Conservation (phyloP, 2,329 filamentous ascomycete species). For the Bimuria novae-zelandiae region DNA sequence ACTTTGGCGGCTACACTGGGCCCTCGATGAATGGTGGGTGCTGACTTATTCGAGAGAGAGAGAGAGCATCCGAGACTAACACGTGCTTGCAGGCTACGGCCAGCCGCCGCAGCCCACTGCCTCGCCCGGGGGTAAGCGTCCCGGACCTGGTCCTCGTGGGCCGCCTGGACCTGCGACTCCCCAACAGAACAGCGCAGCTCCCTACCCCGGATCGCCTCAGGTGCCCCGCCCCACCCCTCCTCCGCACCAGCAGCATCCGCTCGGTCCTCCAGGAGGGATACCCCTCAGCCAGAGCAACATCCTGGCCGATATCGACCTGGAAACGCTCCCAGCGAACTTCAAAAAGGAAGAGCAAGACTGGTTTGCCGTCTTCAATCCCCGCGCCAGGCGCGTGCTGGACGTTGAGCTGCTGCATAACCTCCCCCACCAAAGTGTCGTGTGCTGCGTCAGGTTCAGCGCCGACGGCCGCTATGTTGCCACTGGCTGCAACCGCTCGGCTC, state of each 20-base stretch:
- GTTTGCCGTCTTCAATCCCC: conserved; percentile 96
- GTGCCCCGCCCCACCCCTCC: conserved; percentile 76
- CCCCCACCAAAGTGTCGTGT: conserved; percentile 93
- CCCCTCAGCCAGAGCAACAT: conserved; percentile 65
- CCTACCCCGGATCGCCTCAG: conserved; percentile 88
- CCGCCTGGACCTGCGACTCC: conserved; percentile 79
- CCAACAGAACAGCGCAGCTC: conserved; percentile 85
- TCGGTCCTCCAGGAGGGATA: conserved; percentile 33
- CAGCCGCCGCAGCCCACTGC: conserved; percentile 84
- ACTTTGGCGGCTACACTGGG: conserved; percentile 71
- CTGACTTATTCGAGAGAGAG: conserved; percentile 1
- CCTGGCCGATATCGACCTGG: conserved; percentile 83
- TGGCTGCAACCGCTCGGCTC: conserved; percentile 97
- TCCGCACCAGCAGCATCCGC: conserved; percentile 48
- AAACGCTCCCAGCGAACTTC: conserved; percentile 79
- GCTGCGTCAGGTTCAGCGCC: conserved; percentile 94
- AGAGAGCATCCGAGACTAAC: background rate
- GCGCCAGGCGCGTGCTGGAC: conserved; percentile 85
- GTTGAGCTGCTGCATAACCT: conserved; percentile 94
- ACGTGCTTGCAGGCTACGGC: conserved; percentile 66
- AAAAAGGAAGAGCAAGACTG: conserved; percentile 92
- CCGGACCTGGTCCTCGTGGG: conserved; percentile 62
- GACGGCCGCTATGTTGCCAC: conserved; percentile 96
- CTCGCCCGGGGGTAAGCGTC: conserved; percentile 80
- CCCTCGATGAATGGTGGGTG: conserved; percentile 65